Conservation (phyloP, 2,329 filamentous ascomycete species). For the Penicillium sp. region DNA sequence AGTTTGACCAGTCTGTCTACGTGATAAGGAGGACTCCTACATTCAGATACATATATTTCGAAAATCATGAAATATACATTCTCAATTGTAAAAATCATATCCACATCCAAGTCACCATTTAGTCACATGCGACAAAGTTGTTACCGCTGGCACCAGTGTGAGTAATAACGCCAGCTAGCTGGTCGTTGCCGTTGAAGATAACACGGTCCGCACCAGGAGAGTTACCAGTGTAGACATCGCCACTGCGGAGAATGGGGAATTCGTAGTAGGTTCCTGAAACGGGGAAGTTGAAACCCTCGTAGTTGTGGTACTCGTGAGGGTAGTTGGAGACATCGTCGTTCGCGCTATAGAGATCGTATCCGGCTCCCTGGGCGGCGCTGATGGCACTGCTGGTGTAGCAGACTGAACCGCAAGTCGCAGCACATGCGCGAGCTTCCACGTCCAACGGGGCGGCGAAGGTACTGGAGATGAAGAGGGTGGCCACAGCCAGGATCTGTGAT, state of each 20-base stretch:
- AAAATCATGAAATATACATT: neutral
- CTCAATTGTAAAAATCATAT: constrained; percentile 38
- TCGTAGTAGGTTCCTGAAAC: constrained; percentile 61
- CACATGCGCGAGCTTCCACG: constrained; percentile 43
- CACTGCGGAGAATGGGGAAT: constrained; percentile 56
- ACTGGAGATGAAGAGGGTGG: constrained; percentile 23
- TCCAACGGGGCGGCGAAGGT: constrained; percentile 28
- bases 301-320: constrained; percentile 61
- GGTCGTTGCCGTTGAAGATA: constrained; percentile 57
- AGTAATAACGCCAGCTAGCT: constrained; percentile 64
- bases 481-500: constrained; percentile 15
- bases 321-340: constrained; percentile 45
- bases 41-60: neutral
- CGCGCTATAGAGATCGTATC: constrained; percentile 50
- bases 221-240: constrained; percentile 55
- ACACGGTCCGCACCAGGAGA: constrained; percentile 66
- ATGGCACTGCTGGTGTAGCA: constrained; percentile 54
- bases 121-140: constrained; percentile 62
- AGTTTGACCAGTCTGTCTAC: constrained; percentile 17
- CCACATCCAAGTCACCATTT: neutral
- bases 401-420: constrained; percentile 53
- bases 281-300: constrained; percentile 60
- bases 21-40: constrained; percentile 19
- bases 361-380: constrained; percentile 49
- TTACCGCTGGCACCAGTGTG: constrained; percentile 68